Evolutionary conservation across 163 green algal genomes (phyloP).

Genomic region (Scenedesmus sp.): DNA sequence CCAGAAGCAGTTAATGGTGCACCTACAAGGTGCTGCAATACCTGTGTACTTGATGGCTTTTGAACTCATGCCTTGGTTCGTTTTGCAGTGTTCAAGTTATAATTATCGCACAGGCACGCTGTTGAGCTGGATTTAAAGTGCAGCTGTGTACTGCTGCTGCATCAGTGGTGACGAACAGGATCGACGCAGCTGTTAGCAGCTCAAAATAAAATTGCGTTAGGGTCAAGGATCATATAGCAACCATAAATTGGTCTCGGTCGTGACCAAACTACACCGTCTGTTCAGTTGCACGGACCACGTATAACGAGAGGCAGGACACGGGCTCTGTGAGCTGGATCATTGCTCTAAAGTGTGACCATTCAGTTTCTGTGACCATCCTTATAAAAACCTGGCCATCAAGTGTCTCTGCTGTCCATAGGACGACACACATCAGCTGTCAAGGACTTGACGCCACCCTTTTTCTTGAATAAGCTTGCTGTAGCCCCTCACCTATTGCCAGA

Average conservation of each 20-base stretch:
- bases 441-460: background rate
- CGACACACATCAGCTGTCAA: background rate
- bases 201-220: background rate
- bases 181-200: background rate
- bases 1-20: background rate
- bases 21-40: background rate
- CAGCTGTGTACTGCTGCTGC: background rate
- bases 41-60: no score
- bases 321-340: background rate
- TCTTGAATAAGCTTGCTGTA: background rate
- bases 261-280: background rate
- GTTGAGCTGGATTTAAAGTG: background rate
- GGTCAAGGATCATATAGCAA: background rate
- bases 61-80: background rate
- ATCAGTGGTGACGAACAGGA: background rate
- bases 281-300: slow-evolving; percentile 12
- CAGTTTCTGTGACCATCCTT: no score
- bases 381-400: background rate
- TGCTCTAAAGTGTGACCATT: background rate
- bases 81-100: background rate
- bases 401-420: background rate
- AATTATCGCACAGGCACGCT: background rate
- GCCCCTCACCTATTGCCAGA: background rate
- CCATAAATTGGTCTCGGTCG: background rate
- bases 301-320: slow-evolving; percentile 16